Evolutionary conservation across 331 rosid species (phyloP).

Genomic region (Rhamnella rubrinervis): DNA sequence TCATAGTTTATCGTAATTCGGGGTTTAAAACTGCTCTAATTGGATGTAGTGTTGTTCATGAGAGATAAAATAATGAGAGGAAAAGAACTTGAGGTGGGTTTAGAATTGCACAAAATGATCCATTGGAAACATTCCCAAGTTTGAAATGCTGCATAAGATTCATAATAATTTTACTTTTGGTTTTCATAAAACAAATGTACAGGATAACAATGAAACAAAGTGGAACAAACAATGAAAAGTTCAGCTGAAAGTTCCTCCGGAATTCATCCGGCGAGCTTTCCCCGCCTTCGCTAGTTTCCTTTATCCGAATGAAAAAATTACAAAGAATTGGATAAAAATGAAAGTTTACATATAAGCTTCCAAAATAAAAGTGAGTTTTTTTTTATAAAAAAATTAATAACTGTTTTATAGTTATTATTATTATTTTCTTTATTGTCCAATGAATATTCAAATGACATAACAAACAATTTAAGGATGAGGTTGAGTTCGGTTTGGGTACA

Average conservation of each 20-base stretch:
- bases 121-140: constrained; percentile 98
- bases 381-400: not conserved
- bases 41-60: not conserved
- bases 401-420: not conserved
- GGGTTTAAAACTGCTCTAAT: constrained; percentile 8
- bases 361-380: not conserved
- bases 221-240: constrained; percentile 13
- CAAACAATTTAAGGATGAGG: no score
- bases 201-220: not conserved
- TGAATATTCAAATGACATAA: constrained; percentile 2
- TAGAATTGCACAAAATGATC: constrained; percentile 88
- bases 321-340: not conserved
- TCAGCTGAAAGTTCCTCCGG: constrained; percentile 99
- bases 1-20: no score
- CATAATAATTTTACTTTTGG: constrained; percentile 19
- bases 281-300: constrained; percentile 94
- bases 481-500: no score
- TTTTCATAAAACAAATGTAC: constrained; percentile 14
- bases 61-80: constrained; percentile 14
- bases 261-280: constrained; percentile 92
- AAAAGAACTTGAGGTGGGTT: constrained; percentile 90
- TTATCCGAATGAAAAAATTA: constrained; percentile 47
- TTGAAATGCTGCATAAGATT: constrained; percentile 83
- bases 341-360: not conserved
- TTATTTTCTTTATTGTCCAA: not conserved